Base-by-base conservation (phyloP, 176 grass and related monocot species). In the Calamus simplicifolius region DNA sequence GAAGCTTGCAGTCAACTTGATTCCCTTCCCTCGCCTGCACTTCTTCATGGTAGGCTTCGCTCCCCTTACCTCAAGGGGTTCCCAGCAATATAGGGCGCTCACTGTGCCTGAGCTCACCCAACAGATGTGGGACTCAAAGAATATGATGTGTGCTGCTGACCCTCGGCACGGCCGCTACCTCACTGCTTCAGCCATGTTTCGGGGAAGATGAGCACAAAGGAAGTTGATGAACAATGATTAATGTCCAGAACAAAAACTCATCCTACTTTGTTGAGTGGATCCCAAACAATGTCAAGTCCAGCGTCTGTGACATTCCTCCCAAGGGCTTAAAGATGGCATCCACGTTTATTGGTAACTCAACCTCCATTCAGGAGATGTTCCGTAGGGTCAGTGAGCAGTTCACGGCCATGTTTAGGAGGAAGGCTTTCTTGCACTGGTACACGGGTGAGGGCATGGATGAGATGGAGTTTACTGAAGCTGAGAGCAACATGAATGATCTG, bases 371-470 rank as follows among this genome's bases (percentile, higher is more conserved):
- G 82, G 78, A 85, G 78, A 89, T 89, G 85, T 95, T 95, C 71
- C 83, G 88, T 0, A 80, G 91, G 0, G 91, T 95, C 19, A 89
- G 86, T 1, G 92, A 91, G 73, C 92, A 97, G 75, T 97, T 97
- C 69, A 97, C 92, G 0, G 92, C 83, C 48, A 97, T 97, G 92
- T 97, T 97, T 73, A 88, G 87, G 87, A 82, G 91, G 70, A 96
- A 96, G 83, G 91, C 91, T 27, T 96, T 96, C 79, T 82, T 96
- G 70, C 91, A 96, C 29, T 96, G 91, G 91, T 96, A 96, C 77
- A 96, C 91, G 0, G 91, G 91, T 0, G 86, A 96, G 61, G 91
- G 91, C 6, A 96, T 96, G 91, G 91, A 96, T 0, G 86, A 97
- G 83, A 97, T 97, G 86, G 92, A 90, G 57, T 93, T 93, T 61